These are phyloP conservation scores for Aspergillus olivimuriae DNA, from an alignment of 495 filamentous ascomycete species.

Conservation along the genomic window DNA sequence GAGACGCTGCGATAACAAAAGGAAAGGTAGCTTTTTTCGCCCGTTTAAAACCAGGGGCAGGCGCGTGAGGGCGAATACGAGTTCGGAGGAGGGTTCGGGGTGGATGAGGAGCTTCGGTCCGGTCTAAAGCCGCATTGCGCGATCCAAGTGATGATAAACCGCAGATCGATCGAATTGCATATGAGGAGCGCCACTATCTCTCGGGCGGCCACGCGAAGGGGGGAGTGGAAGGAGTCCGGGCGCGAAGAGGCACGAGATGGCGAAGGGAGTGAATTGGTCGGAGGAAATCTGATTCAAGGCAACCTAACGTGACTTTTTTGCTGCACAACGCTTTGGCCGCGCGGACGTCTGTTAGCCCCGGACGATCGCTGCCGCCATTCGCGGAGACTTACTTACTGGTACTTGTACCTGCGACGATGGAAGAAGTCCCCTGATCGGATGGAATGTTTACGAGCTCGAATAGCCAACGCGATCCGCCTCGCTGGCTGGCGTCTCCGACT, in stretches of 20 bases:
- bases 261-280: no score
- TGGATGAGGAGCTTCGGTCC: constrained; percentile 2
- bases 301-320: no score
- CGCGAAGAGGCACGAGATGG: background rate
- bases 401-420: no score
- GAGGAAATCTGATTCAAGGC: no score
- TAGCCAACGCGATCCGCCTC: no score
- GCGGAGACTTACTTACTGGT: no score
- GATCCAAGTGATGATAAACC: constrained; percentile 1
- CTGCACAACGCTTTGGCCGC: no score
- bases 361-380: no score
- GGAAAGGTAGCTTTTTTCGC: background rate
- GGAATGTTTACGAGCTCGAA: no score
- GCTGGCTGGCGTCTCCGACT: no score
- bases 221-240: background rate
- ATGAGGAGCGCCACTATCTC: background rate
- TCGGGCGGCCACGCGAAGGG: background rate
- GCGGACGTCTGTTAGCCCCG: no score
- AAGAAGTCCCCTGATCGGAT: no score
- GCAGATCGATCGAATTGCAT: background rate
- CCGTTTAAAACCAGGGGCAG: background rate
- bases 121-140: constrained; percentile 13
- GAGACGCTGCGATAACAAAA: background rate
- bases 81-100: constrained; percentile 9
- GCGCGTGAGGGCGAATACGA: constrained; percentile 1